Percentiles rank a stretch among this genome's conserved stretches.
Conservation (phyloP, 2,329 filamentous ascomycete species). For the Zasmidium cellare region DNA sequence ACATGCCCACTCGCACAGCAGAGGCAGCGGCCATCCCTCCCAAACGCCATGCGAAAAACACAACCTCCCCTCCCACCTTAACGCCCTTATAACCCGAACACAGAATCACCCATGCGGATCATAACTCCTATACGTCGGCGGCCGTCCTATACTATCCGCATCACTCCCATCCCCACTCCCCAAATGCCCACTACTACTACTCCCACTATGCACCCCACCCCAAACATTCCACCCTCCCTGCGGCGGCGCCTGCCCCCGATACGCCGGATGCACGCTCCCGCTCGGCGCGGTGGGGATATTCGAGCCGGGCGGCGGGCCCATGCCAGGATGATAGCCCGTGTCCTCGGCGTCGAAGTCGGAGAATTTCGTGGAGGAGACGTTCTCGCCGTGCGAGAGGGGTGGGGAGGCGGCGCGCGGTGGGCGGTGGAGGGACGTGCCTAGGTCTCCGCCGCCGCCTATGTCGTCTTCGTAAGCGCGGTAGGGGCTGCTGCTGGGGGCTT, state of each 20-base stretch:
- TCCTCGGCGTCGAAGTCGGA: constrained; percentile 17
- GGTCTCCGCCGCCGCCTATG: constrained; percentile 4
- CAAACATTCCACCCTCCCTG: constrained; percentile 17
- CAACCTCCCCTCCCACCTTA: neutral
- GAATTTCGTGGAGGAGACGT: constrained; percentile 16
- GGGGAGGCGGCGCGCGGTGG: constrained; percentile 2
- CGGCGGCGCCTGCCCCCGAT: constrained; percentile 13
- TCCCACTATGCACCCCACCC: constrained; percentile 5
- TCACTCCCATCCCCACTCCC: neutral
- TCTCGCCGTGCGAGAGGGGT: constrained; percentile 1
- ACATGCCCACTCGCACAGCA: no score
- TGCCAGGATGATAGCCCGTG: constrained; percentile 27
- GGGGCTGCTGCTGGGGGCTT: constrained; percentile 9
- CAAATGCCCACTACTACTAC: no score
- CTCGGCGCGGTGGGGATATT: constrained; percentile 8
- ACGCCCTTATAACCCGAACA: neutral
- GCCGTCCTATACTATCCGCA: constrained; percentile 4
- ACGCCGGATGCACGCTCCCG: constrained; percentile 19
- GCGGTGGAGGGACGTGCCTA: constrained; percentile 1
- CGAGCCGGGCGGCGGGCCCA: constrained; percentile 16
- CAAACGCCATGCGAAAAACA: constrained; percentile 1
- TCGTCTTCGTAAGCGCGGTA: constrained; percentile 14
- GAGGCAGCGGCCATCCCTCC: no score
- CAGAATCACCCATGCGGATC: constrained; percentile 5
- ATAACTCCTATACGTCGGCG: constrained; percentile 12